Percentiles rank a stretch among this genome's conserved stretches.
These are phyloP conservation scores for Picea glauca DNA, from an alignment of 75 land plant genomes.

Conservation along the genomic window DNA sequence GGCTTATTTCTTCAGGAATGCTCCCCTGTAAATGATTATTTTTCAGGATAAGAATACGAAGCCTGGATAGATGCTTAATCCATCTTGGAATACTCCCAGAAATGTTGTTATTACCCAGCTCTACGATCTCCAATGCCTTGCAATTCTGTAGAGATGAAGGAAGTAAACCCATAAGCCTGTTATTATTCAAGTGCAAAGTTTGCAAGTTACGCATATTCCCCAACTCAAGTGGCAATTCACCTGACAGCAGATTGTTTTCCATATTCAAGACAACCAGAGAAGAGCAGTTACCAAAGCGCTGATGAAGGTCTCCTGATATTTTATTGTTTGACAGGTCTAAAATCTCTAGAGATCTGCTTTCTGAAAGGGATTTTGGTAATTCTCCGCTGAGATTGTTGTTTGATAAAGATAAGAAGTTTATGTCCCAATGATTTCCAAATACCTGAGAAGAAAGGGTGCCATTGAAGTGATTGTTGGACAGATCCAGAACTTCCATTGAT, in stretches of 20 bases:
- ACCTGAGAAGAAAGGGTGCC: conserved; percentile 20
- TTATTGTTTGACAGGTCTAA: conserved; percentile 21
- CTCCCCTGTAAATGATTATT: conserved; percentile 17
- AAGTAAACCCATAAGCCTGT: conserved; percentile 21
- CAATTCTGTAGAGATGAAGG: conserved; percentile 20
- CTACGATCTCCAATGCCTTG: conserved; percentile 7
- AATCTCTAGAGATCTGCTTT: background rate
- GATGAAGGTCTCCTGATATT: conserved; percentile 18
- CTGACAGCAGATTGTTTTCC: conserved; percentile 18
- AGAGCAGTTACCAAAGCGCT: conserved; percentile 7
- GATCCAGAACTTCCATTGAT: conserved; percentile 1
- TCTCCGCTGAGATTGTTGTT: conserved; percentile 18
- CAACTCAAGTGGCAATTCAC: conserved; percentile 16
- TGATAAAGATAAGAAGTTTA: conserved; percentile 15
- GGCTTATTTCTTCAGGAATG: conserved; percentile 16
- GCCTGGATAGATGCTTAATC: conserved; percentile 7
- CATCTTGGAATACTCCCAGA: conserved; percentile 28
- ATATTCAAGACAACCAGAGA: conserved; percentile 5
- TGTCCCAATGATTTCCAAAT: background rate
- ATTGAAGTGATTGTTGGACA: conserved; percentile 23
- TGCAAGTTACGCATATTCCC: conserved; percentile 1
- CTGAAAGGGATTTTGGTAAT: conserved; percentile 6
- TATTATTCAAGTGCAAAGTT: conserved; percentile 24
- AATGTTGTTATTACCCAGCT: conserved; percentile 23
- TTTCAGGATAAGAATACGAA: conserved; percentile 18